A percentile compares a stretch with the other conserved stretches of the same genome.
phyloP scores from a whole-genome alignment of 176 grass and related monocot genomes.

The Oryza brachyantha region DNA sequence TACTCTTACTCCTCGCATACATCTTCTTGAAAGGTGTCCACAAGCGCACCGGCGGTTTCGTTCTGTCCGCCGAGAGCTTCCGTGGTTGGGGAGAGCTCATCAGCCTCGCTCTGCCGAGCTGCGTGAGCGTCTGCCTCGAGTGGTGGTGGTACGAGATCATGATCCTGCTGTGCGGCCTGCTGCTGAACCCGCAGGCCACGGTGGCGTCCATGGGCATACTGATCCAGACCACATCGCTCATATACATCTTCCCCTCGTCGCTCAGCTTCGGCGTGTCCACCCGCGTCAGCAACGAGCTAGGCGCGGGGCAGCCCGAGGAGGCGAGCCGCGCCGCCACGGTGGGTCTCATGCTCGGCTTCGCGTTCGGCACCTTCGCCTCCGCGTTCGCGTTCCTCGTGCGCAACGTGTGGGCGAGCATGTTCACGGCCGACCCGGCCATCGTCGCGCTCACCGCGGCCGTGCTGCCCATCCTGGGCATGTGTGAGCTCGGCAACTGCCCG shows the following conservation, averaged over 20 bases:
- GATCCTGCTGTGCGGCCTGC: conserved; percentile 86
- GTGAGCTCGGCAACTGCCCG: conserved; percentile 88
- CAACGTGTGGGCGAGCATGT: conserved; percentile 72
- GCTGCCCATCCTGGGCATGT: conserved; percentile 68
- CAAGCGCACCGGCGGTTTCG: conserved; percentile 59
- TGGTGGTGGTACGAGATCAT: conserved; percentile 99
- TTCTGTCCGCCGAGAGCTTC: conserved; percentile 55
- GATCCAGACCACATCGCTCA: conserved; percentile 92
- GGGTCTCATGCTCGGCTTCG: conserved; percentile 59
- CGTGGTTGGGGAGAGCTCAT: conserved; percentile 63
- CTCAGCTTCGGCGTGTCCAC: conserved; percentile 91
- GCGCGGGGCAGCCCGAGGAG: conserved; percentile 54
- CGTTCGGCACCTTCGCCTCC: conserved; percentile 56
- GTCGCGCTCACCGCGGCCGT: conserved; percentile 66
- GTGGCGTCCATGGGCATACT: conserved; percentile 96
- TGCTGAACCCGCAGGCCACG: conserved; percentile 77
- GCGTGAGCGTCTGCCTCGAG: conserved; percentile 80
- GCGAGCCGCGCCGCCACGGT: conserved; percentile 60
- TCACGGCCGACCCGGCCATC: conserved; percentile 68
- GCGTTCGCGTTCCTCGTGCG: conserved; percentile 60
- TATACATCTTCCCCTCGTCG: conserved; percentile 96
- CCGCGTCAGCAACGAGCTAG: conserved; percentile 88
- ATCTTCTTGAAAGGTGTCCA: conserved; percentile 49
- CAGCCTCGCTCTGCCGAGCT: conserved; percentile 61
- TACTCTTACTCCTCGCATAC: conserved; percentile 69